Conservation (phyloP, 805 yeast genomes). For the Jamesozyma lodderae region DNA sequence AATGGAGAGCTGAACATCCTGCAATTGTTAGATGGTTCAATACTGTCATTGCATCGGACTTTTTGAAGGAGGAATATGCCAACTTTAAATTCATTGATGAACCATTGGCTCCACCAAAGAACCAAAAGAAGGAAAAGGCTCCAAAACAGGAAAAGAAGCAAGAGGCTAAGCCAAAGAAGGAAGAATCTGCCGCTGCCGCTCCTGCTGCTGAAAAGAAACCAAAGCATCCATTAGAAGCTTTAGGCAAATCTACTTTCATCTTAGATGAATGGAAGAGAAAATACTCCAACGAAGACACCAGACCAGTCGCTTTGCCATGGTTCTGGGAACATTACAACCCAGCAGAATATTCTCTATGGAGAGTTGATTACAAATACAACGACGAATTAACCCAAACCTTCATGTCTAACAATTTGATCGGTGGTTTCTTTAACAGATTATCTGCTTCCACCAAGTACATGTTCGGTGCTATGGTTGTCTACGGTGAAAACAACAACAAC, state of each 20-base stretch:
- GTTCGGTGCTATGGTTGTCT: constrained; percentile 90
- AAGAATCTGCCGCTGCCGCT: constrained; percentile 23
- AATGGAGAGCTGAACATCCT: constrained; percentile 59
- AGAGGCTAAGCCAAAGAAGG: constrained; percentile 11
- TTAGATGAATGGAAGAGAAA: constrained; percentile 93
- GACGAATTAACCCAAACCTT: constrained; percentile 94
- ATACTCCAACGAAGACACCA: constrained; percentile 96
- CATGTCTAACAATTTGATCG: constrained; percentile 97
- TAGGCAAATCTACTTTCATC: constrained; percentile 61
- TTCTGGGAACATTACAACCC: constrained; percentile 95
- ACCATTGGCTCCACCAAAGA: constrained; percentile 53
- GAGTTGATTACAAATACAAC: constrained; percentile 93
- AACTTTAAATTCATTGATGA: constrained; percentile 52
- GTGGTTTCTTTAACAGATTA: constrained; percentile 96
- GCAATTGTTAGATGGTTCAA: constrained; percentile 62
- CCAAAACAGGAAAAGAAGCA: constrained; percentile 26
- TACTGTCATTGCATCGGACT: constrained; percentile 39
- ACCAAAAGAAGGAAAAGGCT: constrained; percentile 53
- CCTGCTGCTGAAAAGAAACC: constrained; percentile 55
- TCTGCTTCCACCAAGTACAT: constrained; percentile 85
- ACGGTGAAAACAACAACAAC: constrained; percentile 97
- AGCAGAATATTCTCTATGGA: constrained; percentile 90
- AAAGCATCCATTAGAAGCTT: constrained; percentile 82
- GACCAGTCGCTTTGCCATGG: constrained; percentile 90
- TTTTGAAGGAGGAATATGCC: constrained; percentile 40